These are phyloP conservation scores for Retiboletus fuscus DNA, from an alignment of 1,284 basidiomycete species.

Conservation along the genomic window DNA sequence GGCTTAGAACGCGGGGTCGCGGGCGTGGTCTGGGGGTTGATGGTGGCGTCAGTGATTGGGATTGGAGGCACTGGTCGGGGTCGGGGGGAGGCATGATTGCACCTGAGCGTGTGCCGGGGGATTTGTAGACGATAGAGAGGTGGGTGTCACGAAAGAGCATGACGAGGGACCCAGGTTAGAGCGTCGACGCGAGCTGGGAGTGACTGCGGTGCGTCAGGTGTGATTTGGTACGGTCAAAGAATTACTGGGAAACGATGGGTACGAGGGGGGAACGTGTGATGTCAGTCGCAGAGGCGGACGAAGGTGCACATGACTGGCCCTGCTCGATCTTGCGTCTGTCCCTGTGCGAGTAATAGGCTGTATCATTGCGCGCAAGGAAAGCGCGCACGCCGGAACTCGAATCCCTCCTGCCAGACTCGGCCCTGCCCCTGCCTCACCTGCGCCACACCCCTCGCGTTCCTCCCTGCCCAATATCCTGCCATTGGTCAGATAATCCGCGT, in stretches of 20 bases:
- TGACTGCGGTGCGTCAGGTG: constrained; percentile 90
- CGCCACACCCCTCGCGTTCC: constrained; percentile 27
- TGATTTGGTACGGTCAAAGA: constrained; percentile 79
- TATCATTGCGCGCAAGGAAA: not conserved
- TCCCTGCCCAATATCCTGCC: constrained; percentile 63
- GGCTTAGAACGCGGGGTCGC: constrained; percentile 65
- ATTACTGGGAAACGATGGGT: constrained; percentile 78
- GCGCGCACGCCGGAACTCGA: constrained; percentile 19
- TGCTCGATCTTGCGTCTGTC: constrained; percentile 72
- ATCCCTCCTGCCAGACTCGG: constrained; percentile 26
- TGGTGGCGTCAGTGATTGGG: not conserved
- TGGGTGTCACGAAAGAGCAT: constrained; percentile 92
- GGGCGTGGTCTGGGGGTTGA: not conserved
- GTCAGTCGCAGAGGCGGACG: no score
- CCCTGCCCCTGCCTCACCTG: constrained; percentile 29
- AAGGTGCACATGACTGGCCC: constrained; percentile 57
- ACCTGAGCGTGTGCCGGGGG: constrained; percentile 27
- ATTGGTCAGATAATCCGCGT: constrained; percentile 77
- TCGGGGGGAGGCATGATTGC: not conserved
- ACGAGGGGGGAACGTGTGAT: no score
- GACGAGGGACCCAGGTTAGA: constrained; percentile 69
- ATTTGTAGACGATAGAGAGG: constrained; percentile 86
- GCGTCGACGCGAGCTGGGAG: constrained; percentile 71
- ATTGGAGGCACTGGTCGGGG: not conserved
- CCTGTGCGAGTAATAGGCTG: constrained; percentile 51